Conservation (phyloP, 768 basidiomycete genomes). For the Arthromyces matolae region DNA sequence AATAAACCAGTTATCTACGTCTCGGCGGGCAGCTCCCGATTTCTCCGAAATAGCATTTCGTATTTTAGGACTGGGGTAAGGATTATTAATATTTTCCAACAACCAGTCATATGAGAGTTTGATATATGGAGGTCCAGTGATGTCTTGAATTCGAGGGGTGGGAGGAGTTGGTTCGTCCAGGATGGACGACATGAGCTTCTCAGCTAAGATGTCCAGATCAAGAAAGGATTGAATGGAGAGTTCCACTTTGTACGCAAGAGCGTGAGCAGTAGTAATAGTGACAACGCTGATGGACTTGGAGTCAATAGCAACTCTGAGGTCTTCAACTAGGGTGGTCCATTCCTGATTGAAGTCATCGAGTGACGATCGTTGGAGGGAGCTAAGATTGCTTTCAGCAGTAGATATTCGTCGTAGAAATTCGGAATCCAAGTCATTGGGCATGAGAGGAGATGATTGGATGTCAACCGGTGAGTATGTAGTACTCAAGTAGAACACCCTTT, state of each 20-base stretch:
- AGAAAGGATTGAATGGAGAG: neutral
- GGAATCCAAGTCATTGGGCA: too few species aligned
- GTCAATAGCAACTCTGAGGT: constrained; percentile 9
- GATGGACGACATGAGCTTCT: constrained; percentile 5
- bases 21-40: constrained; percentile 21
- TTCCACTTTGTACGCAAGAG: constrained; percentile 7
- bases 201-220: constrained; percentile 10
- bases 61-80: constrained; percentile 40
- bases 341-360: constrained; percentile 8
- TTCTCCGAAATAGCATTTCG: constrained; percentile 26
- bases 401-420: constrained; percentile 8
- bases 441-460: too few species aligned
- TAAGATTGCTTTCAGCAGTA: constrained; percentile 10
- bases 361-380: constrained; percentile 5
- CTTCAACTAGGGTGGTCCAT: constrained; percentile 11
- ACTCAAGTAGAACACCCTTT: too few species aligned
- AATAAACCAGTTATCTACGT: constrained; percentile 47
- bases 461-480: too few species aligned
- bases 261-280: too few species aligned
- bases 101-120: constrained; percentile 38
- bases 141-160: neutral
- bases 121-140: constrained; percentile 16
- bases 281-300: too few species aligned
- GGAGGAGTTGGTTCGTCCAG: constrained; percentile 2
- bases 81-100: constrained; percentile 42